A percentile compares a stretch with the other conserved stretches of the same genome.
Conservation (phyloP, 495 filamentous ascomycete genomes). For the Hypoxylon cercidicola region DNA sequence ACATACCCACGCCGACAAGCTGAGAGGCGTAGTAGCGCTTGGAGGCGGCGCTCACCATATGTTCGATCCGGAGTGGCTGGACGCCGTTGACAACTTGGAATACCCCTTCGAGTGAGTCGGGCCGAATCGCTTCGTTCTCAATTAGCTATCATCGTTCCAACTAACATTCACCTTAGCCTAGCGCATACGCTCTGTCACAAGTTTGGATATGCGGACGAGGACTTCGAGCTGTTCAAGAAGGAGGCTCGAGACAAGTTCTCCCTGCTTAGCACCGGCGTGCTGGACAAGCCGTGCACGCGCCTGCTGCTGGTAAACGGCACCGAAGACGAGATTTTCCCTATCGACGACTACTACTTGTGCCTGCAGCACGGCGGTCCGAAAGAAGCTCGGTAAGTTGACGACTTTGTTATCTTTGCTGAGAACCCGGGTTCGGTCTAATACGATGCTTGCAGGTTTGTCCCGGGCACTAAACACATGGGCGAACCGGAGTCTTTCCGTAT, state of each 20-base stretch:
- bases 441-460: conserved; percentile 25
- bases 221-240: conserved; percentile 64
- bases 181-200: conserved; percentile 71
- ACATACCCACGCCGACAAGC: conserved; percentile 68
- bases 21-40: conserved; percentile 69
- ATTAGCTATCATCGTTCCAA: background rate
- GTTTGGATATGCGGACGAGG: conserved; percentile 65
- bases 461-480: conserved; percentile 35
- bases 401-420: too few species aligned
- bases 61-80: conserved; percentile 71
- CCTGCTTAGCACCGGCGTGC: conserved; percentile 69
- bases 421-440: too few species aligned
- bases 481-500: conserved; percentile 26
- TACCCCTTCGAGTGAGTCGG: conserved; percentile 79
- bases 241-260: conserved; percentile 72
- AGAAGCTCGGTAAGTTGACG: conserved; percentile 63
- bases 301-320: conserved; percentile 75
- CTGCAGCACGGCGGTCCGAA: conserved; percentile 71
- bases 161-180: conserved; percentile 50
- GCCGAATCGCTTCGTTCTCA: background rate
- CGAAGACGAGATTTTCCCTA: conserved; percentile 74
- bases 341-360: conserved; percentile 71
- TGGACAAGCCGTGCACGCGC: conserved; percentile 68
- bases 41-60: conserved; percentile 75
- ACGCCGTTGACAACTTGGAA: conserved; percentile 70